A percentile compares a stretch with the other conserved stretches of the same genome.
Conservation (phyloP, 257 asterid genomes). For the Solanum medicagineum region DNA sequence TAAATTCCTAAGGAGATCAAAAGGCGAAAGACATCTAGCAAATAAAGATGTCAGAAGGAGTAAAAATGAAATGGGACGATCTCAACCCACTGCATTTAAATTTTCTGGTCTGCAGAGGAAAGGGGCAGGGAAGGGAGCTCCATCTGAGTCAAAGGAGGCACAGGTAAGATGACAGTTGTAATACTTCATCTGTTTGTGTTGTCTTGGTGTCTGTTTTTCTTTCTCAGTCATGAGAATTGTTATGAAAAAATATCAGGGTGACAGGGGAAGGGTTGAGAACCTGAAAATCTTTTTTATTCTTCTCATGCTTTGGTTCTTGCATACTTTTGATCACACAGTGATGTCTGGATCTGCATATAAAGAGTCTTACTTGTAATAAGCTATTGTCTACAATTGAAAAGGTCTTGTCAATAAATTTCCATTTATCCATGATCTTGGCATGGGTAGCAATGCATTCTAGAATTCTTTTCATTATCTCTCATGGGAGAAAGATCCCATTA, state of each 20-base stretch:
- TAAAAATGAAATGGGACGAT: slow-evolving; percentile 25
- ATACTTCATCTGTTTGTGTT: neutral
- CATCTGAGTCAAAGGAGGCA: slow-evolving; percentile 32
- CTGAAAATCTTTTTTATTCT: neutral
- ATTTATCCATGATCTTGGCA: too few species aligned
- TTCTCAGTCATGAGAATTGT: neutral
- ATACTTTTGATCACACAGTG: neutral
- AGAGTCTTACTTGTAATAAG: too few species aligned
- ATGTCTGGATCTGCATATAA: neutral
- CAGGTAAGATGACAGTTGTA: slow-evolving; percentile 23
- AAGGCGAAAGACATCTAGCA: slow-evolving; percentile 7
- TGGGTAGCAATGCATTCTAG: too few species aligned
- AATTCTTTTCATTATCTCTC: too few species aligned
- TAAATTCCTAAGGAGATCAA: slow-evolving; percentile 20
- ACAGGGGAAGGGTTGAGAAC: neutral
- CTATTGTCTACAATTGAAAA: too few species aligned
- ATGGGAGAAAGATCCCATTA: neutral
- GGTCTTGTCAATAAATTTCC: too few species aligned
- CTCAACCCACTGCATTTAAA: slow-evolving; percentile 30
- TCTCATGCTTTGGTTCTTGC: neutral
- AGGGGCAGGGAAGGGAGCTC: slow-evolving; percentile 27
- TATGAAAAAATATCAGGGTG: neutral
- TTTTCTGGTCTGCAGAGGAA: slow-evolving; percentile 40
- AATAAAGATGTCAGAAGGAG: slow-evolving; percentile 22
- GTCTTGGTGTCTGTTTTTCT: neutral